Conservation (phyloP, 305 asterid species). For the Fraxinus greggii region DNA sequence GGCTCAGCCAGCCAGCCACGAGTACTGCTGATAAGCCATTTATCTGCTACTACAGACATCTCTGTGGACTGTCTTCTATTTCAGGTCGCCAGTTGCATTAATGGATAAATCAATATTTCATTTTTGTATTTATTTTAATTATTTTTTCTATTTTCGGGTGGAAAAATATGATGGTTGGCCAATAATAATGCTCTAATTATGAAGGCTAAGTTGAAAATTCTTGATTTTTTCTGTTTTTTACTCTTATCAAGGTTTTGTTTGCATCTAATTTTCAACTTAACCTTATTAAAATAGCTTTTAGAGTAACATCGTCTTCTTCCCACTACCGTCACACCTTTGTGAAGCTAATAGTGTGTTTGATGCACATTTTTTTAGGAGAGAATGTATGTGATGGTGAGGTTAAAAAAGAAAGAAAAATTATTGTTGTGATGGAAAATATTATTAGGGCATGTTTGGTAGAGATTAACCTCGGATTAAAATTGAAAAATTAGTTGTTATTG, state of each 20-base stretch:
- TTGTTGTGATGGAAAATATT: no score
- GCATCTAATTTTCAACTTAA: neutral
- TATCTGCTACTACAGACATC: neutral
- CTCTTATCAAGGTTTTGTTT: neutral
- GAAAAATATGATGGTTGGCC: neutral
- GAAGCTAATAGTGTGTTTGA: no score
- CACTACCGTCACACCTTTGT: neutral
- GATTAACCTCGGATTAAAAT: no score
- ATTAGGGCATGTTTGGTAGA: no score
- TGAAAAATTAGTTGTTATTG: no score
- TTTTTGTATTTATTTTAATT: neutral
- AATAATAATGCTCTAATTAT: neutral
- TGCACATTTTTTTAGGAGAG: no score
- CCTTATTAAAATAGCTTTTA: neutral
- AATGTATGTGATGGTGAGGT: no score
- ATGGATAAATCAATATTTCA: neutral
- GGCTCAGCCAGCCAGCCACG: neutral
- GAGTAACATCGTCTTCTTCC: neutral
- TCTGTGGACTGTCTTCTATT: neutral
- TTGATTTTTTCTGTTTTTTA: neutral
- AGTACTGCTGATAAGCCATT: neutral
- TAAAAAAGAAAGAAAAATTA: no score
- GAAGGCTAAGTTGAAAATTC: neutral
- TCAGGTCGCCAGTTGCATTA: slow-evolving; percentile 12
- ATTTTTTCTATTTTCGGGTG: neutral